Conservation (phyloP, 345 rosid species). For the Corymbia maculata region DNA sequence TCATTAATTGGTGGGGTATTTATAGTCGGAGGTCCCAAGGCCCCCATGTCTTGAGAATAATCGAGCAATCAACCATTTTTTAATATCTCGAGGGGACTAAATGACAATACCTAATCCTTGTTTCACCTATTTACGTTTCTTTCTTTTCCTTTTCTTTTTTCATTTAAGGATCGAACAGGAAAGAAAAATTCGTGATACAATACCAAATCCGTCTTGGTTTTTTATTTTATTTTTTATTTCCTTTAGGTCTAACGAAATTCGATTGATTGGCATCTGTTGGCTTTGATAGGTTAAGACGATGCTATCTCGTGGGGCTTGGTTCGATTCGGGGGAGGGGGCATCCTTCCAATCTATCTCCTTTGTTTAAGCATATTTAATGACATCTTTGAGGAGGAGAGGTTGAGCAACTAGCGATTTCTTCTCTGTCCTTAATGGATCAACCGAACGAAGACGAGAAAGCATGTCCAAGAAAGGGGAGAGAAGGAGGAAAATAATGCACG, state of each 20-base stretch:
- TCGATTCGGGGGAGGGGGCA: background rate
- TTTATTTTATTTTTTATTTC: background rate
- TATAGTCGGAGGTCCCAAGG: background rate
- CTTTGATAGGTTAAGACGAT: background rate
- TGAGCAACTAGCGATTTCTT: background rate
- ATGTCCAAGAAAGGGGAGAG: background rate
- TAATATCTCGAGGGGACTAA: background rate
- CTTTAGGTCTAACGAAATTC: background rate
- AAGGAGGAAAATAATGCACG: constrained; percentile 55
- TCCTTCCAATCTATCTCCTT: background rate
- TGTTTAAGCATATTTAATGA: background rate
- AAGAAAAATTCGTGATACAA: background rate
- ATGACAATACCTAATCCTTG: background rate
- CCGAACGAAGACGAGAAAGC: background rate
- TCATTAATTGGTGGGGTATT: background rate
- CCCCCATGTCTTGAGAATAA: background rate
- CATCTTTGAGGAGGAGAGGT: background rate
- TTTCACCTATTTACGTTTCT: background rate
- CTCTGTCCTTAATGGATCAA: background rate
- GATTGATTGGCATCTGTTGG: background rate
- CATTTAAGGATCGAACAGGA: background rate
- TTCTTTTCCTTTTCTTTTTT: background rate
- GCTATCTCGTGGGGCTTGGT: background rate
- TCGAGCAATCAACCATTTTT: background rate
- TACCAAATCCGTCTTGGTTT: background rate